phyloP scores from a whole-genome alignment of 805 yeast species.

The Pichia scutulata region DNA sequence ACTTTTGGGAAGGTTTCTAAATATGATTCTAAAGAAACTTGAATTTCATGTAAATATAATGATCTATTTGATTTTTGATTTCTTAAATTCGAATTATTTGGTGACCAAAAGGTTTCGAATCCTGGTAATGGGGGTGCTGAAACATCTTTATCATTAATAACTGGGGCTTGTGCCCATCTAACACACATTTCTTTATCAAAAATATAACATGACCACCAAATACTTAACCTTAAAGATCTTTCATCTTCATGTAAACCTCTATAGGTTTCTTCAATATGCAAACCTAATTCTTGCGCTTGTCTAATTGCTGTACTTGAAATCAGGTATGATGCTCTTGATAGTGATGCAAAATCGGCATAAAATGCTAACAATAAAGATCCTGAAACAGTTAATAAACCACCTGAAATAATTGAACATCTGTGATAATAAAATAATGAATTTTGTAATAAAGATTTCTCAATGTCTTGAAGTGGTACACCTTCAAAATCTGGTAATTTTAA shows the following conservation, averaged over 20 bases:
- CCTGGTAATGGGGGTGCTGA: constrained; percentile 25
- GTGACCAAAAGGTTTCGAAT: constrained; percentile 19
- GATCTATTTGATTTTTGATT: constrained; percentile 4
- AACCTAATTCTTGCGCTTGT: constrained; percentile 50
- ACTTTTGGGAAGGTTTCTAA: background rate
- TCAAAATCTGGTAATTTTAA: constrained; percentile 8
- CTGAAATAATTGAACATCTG: constrained; percentile 40
- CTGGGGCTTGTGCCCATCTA: constrained; percentile 43
- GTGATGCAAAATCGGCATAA: constrained; percentile 28
- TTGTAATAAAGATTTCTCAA: constrained; percentile 27
- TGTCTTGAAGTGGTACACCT: constrained; percentile 15
- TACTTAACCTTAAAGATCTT: constrained; percentile 27
- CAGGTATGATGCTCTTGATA: constrained; percentile 35
- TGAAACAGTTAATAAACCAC: constrained; percentile 43
- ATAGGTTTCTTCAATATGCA: constrained; percentile 43
- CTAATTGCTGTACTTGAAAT: constrained; percentile 41
- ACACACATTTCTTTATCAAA: constrained; percentile 39
- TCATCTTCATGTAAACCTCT: constrained; percentile 32
- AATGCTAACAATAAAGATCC: constrained; percentile 42
- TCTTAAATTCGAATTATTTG: constrained; percentile 1
- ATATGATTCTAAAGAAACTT: constrained; percentile 7
- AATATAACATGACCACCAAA: constrained; percentile 46
- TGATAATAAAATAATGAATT: constrained; percentile 48
- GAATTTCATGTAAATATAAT: constrained; percentile 2
- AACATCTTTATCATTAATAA: constrained; percentile 35